A percentile compares a stretch with the other conserved stretches of the same genome.
phyloP scores from a whole-genome alignment of 2,329 filamentous ascomycete genomes.

The Cladosporium velox region DNA sequence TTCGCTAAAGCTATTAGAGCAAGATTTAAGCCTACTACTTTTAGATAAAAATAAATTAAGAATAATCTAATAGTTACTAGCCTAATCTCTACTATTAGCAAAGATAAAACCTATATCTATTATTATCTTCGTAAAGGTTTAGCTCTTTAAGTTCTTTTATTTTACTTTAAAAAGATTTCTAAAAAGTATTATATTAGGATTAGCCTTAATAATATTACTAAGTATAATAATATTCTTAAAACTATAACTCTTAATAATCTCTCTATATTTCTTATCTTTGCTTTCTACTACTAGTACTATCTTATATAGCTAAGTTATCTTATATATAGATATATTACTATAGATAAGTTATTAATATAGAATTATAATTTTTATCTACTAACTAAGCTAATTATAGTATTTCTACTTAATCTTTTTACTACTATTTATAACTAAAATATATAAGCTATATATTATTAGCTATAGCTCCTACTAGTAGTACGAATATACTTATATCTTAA shows the following conservation, averaged over 20 bases:
- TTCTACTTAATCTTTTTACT: slow-evolving; percentile 93
- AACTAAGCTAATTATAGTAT: slow-evolving; percentile 79
- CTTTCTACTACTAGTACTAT: slow-evolving; percentile 78
- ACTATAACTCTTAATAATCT: slow-evolving; percentile 85
- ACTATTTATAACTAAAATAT: slow-evolving; percentile 94
- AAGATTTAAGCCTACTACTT: slow-evolving; percentile 75
- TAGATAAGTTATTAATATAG: slow-evolving; percentile 93
- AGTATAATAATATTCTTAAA: slow-evolving; percentile 93
- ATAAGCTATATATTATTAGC: slow-evolving; percentile 61
- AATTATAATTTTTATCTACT: slow-evolving; percentile 82
- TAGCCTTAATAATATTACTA: slow-evolving; percentile 92
- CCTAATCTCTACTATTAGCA: slow-evolving; percentile 91
- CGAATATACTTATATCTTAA: slow-evolving; percentile 69
- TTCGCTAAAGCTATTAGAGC: slow-evolving; percentile 77
- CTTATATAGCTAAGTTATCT: slow-evolving; percentile 79
- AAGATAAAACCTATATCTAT: slow-evolving; percentile 95
- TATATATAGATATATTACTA: slow-evolving; percentile 91
- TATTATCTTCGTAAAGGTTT: slow-evolving; percentile 63
- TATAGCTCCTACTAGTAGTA: neutral
- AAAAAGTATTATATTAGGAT: slow-evolving; percentile 85
- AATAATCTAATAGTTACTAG: slow-evolving; percentile 94
- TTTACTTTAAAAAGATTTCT: slow-evolving; percentile 80
- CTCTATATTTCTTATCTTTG: slow-evolving; percentile 84
- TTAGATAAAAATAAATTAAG: slow-evolving; percentile 88
- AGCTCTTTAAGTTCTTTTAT: slow-evolving; percentile 65